A percentile compares a stretch with the other conserved stretches of the same genome.
These are phyloP conservation scores for Mycena epipterygia DNA, from an alignment of 768 basidiomycete species.

Conservation along the genomic window DNA sequence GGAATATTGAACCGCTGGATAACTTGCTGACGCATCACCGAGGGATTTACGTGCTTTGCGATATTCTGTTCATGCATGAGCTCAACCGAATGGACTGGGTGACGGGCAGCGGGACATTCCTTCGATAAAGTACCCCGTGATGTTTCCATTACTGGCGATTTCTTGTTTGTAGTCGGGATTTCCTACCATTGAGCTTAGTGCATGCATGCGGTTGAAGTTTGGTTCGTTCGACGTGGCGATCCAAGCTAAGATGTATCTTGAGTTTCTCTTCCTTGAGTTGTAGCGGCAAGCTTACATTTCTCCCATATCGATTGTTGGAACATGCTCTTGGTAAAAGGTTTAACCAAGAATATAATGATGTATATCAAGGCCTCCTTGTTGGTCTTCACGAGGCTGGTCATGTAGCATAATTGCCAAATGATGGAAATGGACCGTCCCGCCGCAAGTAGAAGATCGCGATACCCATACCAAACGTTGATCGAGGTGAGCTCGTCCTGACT, in stretches of 20 bases:
- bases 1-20: constrained; percentile 19
- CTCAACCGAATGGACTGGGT: neutral
- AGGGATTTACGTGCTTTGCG: constrained; percentile 8
- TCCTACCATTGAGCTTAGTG: neutral
- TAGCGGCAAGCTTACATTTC: neutral
- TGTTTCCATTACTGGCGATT: neutral
- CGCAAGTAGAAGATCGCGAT: neutral
- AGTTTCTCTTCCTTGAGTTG: no score
- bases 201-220: constrained; percentile 15
- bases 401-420: constrained; percentile 7
- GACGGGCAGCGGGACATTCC: neutral
- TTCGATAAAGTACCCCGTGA: constrained; percentile 2
- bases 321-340: constrained; percentile 3
- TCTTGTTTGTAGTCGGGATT: constrained; percentile 4
- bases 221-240: neutral
- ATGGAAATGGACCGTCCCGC: neutral
- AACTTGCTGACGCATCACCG: neutral
- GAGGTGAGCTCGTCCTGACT: neutral
- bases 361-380: constrained; percentile 9
- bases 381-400: neutral
- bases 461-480: neutral
- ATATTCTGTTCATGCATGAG: constrained; percentile 4
- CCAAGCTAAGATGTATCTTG: neutral
- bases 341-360: neutral
- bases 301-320: constrained; percentile 1